Base-by-base conservation (phyloP, 768 basidiomycete species). In the Pleurotus pulmonarius region DNA sequence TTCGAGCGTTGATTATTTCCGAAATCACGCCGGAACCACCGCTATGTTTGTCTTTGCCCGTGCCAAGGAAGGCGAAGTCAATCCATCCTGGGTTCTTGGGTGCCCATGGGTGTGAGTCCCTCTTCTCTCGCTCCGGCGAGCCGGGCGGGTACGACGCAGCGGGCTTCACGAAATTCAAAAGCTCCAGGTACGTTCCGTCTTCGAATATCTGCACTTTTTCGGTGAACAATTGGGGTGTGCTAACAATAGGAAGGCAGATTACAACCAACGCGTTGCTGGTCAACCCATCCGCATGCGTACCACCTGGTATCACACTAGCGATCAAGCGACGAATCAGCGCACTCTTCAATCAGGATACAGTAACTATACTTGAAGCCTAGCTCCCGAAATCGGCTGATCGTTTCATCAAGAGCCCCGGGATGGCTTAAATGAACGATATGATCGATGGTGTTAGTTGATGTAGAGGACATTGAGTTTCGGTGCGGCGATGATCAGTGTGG, bases 371-470 rank as follows among this genome's bases (percentile, higher is more conserved):
- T 80, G 78, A 90, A 89, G 4, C 88, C 89, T 3, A 87, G 68
- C n/a, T 75, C 62, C 16, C 72, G 71, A 58, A 87, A 89, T 46
- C 81, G 78, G 18, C 77, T 65, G 0, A 82, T 72, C 18, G 75
- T 77, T 34, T 77, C 67, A 16, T 75, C 64, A 8, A 89, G 72
- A 0, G 81, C 74, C 0, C 80, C 85, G 1, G 87, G 83, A 0
- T 87, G 82, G 0, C 84, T 84, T n/a, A 90, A 73, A 64, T 89
- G 83, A 0, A 90, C 79, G 56, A 90, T 81, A 60, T 90, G 88
- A 59, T 90, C 88, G 9, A 89, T 26, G 24, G 16, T 61, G 12
- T 43, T 57, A n/a, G 58, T 59, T n/a, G 58, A 59, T 26, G 58
- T 45, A 56, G 15, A 20, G n/a, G 48, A 11, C 25, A 49, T 49